Evolutionary conservation across 2,329 filamentous ascomycete genomes (phyloP), one percentile per base, ranked within the genome.

Genomic region (Plenodomus tracheiphilus): DNA sequence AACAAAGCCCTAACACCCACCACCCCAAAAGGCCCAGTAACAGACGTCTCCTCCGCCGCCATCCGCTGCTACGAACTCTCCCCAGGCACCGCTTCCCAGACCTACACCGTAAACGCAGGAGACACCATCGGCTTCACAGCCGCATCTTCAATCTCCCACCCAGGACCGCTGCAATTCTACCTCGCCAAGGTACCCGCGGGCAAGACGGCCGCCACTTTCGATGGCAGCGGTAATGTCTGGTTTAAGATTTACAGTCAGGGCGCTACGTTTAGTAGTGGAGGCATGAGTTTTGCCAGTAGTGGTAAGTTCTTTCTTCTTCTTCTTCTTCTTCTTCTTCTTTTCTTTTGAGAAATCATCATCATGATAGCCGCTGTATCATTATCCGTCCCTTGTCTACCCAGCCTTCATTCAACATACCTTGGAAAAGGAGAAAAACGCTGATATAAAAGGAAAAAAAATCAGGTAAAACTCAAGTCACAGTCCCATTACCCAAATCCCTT

Each of bases 401-500:
- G n/a, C n/a, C n/a, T 21, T 18, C 18, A 39, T 17, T 11, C 21
- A 58, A n/a, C n/a, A n/a, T n/a, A n/a, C n/a, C n/a, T n/a, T n/a
- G n/a, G n/a, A n/a, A n/a, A n/a, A n/a, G n/a, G n/a, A n/a, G n/a
- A n/a, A n/a, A n/a, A n/a, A n/a, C n/a, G n/a, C n/a, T n/a, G n/a
- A n/a, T n/a, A n/a, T n/a, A n/a, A n/a, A n/a, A n/a, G n/a, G n/a
- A 52, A 40, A 43, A 47, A 1, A 17, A 3, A 13, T 21, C 30
- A 42, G 56, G 61, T 49, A 56, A 41, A 35, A 39, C 40, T 4
- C n/a, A 41, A 25, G 60, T 66, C 53, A 64, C 51, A 16, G 74
- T 74, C 41, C 69, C 65, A 0, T 69, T 79, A 19, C 77, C 77
- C 4, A 65, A 61, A 21, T 64, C 62, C 20, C 65, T 70, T 2